Conservation (phyloP, 208 protist species). For the Acanthamoeba lenticulata region DNA sequence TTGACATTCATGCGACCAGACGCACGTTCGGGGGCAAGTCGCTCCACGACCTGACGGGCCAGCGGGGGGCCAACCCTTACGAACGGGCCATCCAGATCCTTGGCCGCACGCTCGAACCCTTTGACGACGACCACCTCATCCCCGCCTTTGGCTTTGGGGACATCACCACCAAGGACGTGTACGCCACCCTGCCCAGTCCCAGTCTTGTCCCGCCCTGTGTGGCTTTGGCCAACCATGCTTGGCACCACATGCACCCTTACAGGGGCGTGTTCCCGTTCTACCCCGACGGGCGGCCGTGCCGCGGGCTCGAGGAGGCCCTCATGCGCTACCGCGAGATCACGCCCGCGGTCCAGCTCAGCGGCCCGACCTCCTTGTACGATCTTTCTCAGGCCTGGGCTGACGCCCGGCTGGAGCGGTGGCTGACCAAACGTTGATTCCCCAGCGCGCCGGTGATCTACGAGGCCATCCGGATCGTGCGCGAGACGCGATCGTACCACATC, state of each 20-base stretch:
- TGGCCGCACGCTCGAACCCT: constrained; percentile 32
- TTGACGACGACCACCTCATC: constrained; percentile 75
- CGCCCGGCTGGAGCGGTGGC: background rate
- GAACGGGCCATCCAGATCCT: constrained; percentile 46
- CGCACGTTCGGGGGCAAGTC: constrained; percentile 41
- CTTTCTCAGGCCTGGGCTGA: background rate
- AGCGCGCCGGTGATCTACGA: constrained; percentile 3
- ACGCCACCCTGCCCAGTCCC: background rate
- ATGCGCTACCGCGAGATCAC: constrained; percentile 61
- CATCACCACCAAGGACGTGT: background rate
- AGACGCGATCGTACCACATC: constrained; percentile 66
- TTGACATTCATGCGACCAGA: background rate
- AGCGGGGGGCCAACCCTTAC: background rate
- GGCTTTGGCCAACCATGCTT: too few relatives aligned
- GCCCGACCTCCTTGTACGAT: background rate
- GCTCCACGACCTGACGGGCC: background rate
- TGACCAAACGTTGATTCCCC: too few relatives aligned
- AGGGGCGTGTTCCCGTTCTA: constrained; percentile 23
- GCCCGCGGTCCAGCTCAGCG: constrained; percentile 12
- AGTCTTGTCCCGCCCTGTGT: too few relatives aligned
- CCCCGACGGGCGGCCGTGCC: constrained; percentile 1
- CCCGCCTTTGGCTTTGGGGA: constrained; percentile 71
- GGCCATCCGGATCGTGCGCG: background rate
- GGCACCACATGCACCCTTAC: background rate
- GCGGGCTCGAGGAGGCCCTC: constrained; percentile 55